Base-by-base conservation (phyloP, 2,329 filamentous ascomycete genomes). In the Cladophialophora chaetospira region DNA sequence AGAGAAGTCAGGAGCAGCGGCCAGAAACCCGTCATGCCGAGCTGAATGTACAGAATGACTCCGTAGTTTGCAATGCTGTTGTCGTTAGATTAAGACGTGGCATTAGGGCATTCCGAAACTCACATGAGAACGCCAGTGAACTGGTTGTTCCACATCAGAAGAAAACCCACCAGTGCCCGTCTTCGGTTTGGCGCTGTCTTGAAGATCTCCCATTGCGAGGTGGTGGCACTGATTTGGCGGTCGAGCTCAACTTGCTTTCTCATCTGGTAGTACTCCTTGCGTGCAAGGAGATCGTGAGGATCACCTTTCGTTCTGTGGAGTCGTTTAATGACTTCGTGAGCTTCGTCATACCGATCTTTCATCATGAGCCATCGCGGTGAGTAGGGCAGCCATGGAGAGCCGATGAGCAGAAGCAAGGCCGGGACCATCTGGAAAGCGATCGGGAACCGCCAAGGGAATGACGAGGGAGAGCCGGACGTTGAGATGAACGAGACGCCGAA, bases 351-450 rank as follows among this genome's bases (percentile, higher is more conserved):
- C 2, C 73, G 68, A 42, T 72, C 75, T 40, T 79, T 71, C 15
- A 74, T 70, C 15, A 79, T 61, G 8, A 77, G 69, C 74, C 74
- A 77, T 36, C 75, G 71, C 8, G 76, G 76, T 10, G 73, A 76
- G 52, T 70, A 74, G 0, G 88, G 89, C 8, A 79, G 68, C 63
- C 69, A 72, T 5, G 66, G 67, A 33, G 68, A 72, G 13, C 72
- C 72, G 11, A 67, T 64, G 0, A 78, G 68, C 3, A 79, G 68
- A 9, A 76, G 64, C 3, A 77, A 51, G 0, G 76, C 70, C 15
- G 73, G 73, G 2, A 72, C 65, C 28, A 67, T 70, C 60, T 78
- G 76, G 45, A 79, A 72, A 0, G 75, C 75, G 2, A 79, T 77
- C 1, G 63, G 63, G 26, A 65, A 65, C 8, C 63, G 56, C 59